phyloP scores from a whole-genome alignment of 1,139 yeast genomes.

The Diutina rugosa region DNA sequence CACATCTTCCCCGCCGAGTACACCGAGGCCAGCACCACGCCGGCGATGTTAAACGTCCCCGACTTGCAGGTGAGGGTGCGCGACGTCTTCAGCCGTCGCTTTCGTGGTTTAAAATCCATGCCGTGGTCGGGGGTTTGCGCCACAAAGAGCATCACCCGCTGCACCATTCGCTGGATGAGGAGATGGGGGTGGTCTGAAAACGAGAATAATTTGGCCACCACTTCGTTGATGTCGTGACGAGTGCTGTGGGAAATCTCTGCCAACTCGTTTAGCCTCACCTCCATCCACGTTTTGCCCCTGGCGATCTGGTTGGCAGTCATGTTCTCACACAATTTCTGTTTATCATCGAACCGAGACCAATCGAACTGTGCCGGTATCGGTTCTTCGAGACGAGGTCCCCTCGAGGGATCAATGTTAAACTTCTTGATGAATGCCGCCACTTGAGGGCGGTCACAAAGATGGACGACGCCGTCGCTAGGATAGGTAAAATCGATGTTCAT shows the following conservation, averaged over 20 bases:
- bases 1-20: too few species aligned
- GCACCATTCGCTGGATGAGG: background rate
- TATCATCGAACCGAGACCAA: background rate
- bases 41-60: too few species aligned
- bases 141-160: background rate
- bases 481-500: too few species aligned
- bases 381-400: background rate
- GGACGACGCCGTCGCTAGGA: too few species aligned
- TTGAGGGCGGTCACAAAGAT: too few species aligned
- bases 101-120: too few species aligned
- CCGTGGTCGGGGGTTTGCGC: background rate
- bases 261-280: background rate
- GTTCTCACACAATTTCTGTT: background rate
- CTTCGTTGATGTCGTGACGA: background rate
- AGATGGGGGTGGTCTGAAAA: background rate
- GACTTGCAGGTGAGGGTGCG: too few species aligned
- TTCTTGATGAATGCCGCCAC: background rate
- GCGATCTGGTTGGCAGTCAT: background rate
- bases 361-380: background rate
- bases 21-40: too few species aligned
- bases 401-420: background rate
- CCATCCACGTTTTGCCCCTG: background rate
- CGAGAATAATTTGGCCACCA: background rate
- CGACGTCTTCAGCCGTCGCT: too few species aligned
- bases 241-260: background rate